These are phyloP conservation scores for Diaporthe ilicicola DNA, from an alignment of 2,329 filamentous ascomycete species.

Conservation along the genomic window DNA sequence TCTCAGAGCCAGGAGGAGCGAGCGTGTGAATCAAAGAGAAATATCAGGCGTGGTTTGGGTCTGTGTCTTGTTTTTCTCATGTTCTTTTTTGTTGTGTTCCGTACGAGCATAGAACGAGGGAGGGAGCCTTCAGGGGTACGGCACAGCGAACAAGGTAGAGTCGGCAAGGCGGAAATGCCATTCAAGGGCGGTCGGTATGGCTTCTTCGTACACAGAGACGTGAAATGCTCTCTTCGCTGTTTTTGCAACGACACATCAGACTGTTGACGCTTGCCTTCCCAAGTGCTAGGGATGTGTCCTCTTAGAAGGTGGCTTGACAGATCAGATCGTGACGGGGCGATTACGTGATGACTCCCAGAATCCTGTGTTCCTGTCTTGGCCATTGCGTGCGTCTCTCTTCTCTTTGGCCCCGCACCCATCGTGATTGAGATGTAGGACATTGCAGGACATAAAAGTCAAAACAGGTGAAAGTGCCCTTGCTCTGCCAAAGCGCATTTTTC, in stretches of 20 bases:
- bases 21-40: neutral
- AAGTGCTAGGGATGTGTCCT: neutral
- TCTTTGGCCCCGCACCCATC: constrained; percentile 13
- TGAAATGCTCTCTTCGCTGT: neutral
- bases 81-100: neutral
- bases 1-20: neutral
- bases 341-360: constrained; percentile 30
- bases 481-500: too few relatives aligned
- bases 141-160: neutral
- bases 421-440: neutral
- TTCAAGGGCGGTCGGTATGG: neutral
- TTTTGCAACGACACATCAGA: neutral
- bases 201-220: neutral
- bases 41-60: neutral
- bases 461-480: neutral
- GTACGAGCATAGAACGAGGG: neutral
- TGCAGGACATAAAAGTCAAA: neutral
- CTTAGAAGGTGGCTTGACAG: neutral
- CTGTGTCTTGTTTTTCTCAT: neutral
- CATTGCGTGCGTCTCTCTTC: too few relatives aligned
- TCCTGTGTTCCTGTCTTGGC: constrained; percentile 9
- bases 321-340: constrained; percentile 22
- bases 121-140: neutral
- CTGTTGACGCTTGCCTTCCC: neutral
- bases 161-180: neutral